A percentile compares a stretch with the other conserved stretches of the same genome.
Conservation (phyloP, 257 asterid species). For the Cynanchum wilfordii region DNA sequence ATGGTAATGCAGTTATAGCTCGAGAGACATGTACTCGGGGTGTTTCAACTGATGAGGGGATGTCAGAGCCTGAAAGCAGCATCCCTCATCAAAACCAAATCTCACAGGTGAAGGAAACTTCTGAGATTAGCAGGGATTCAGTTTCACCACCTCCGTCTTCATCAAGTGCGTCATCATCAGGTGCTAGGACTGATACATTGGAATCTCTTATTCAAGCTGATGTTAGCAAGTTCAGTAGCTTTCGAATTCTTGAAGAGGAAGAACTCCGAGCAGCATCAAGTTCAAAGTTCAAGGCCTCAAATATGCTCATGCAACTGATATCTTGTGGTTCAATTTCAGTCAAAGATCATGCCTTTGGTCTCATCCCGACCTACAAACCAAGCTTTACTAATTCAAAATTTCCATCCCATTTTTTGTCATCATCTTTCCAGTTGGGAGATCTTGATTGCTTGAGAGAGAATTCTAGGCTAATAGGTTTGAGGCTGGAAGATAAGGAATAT, state of each 20-base stretch:
- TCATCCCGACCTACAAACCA: constrained; percentile 76
- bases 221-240: constrained; percentile 68
- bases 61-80: constrained; percentile 32
- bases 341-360: constrained; percentile 80
- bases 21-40: constrained; percentile 61
- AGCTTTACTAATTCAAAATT: constrained; percentile 74
- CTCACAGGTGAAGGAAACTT: constrained; percentile 37
- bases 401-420: constrained; percentile 70
- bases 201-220: constrained; percentile 89
- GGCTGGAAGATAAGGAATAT: constrained; percentile 80
- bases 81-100: constrained; percentile 24
- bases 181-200: constrained; percentile 73
- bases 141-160: constrained; percentile 73
- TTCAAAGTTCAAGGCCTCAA: constrained; percentile 73
- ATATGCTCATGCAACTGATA: constrained; percentile 79
- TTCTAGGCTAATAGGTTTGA: constrained; percentile 58
- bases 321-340: constrained; percentile 92
- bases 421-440: constrained; percentile 69
- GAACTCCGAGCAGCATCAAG: constrained; percentile 45
- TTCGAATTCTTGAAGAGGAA: constrained; percentile 69
- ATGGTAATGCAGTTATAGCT: constrained; percentile 28
- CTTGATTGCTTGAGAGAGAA: constrained; percentile 64
- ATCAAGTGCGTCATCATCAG: constrained; percentile 67
- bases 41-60: constrained; percentile 58
- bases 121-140: constrained; percentile 45